Percentiles rank a stretch among this genome's conserved stretches.
Evolutionary conservation across 2,329 filamentous ascomycete genomes (phyloP).

Genomic region (Cercospora zeina): DNA sequence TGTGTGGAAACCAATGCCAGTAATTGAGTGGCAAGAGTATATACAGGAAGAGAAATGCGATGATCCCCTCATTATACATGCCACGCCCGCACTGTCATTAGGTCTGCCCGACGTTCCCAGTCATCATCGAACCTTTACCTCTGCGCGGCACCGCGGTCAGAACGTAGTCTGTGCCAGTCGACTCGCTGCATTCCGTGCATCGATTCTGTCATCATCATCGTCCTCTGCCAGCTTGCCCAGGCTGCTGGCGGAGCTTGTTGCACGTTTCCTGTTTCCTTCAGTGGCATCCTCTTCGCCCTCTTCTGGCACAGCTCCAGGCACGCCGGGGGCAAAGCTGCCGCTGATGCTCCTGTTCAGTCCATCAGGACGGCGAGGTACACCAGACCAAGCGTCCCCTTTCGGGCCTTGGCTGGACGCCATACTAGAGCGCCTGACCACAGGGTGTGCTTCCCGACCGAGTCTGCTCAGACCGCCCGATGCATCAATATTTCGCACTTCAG

Average conservation of each 20-base stretch:
- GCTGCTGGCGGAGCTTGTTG: conserved; percentile 52
- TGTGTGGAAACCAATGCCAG: not conserved
- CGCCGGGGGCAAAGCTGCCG: conserved; percentile 61
- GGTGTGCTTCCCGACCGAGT: conserved; percentile 84
- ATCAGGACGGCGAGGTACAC: conserved; percentile 80
- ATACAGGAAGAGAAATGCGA: conserved; percentile 5
- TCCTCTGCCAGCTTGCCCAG: conserved; percentile 62
- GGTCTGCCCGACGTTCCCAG: not conserved
- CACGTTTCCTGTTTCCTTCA: conserved; percentile 54
- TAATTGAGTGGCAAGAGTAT: not conserved
- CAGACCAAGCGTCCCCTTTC: conserved; percentile 98
- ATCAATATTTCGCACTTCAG: conserved; percentile 91
- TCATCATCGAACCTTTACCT: conserved; percentile 9
- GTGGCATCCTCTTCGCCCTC: conserved; percentile 50
- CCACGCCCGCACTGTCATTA: not conserved
- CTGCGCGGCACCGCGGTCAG: conserved; percentile 45
- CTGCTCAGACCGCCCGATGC: conserved; percentile 84
- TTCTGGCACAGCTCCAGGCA: conserved; percentile 56
- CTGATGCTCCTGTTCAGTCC: conserved; percentile 76
- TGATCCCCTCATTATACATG: not conserved
- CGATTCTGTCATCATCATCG: conserved; percentile 89
- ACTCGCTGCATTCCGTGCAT: conserved; percentile 93
- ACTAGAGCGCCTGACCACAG: conserved; percentile 72
- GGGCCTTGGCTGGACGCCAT: conserved; percentile 88
- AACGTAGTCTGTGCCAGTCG: conserved; percentile 93